phyloP scores from a whole-genome alignment of 208 protist species.

The Crithidia acanthocephali region DNA sequence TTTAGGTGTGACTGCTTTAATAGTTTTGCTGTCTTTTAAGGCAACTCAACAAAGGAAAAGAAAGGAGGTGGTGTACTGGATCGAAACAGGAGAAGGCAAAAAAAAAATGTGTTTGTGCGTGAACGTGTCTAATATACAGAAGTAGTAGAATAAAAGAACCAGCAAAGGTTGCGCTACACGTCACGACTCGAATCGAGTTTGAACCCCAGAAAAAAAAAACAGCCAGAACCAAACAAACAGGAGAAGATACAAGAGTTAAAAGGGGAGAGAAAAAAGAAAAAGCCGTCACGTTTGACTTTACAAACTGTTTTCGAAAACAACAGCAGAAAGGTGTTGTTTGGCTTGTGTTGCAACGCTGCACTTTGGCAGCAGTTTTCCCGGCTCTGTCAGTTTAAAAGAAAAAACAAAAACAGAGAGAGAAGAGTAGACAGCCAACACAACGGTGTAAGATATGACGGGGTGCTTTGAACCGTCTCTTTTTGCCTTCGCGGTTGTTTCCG shows the following conservation, averaged over 20 bases:
- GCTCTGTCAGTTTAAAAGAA: too few species aligned
- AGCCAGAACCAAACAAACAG: not conserved
- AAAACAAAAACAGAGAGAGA: too few species aligned
- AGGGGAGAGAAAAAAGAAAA: not conserved
- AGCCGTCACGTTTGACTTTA: not conserved
- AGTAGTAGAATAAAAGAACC: not conserved
- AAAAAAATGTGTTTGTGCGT: slow-evolving; percentile 3
- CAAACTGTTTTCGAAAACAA: too few species aligned
- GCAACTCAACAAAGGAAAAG: not conserved
- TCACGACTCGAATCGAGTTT: not conserved
- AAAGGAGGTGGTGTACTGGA: too few species aligned
- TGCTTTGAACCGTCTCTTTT: too few species aligned
- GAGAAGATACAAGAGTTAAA: not conserved
- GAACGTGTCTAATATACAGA: slow-evolving; percentile 9
- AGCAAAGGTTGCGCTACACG: slow-evolving; percentile 1
- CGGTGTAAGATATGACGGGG: too few species aligned
- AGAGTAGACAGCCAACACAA: too few species aligned
- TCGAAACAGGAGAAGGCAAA: not conserved
- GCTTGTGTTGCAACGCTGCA: not conserved
- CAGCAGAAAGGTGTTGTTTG: too few species aligned
- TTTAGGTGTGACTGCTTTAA: not conserved
- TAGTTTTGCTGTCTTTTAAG: not conserved
- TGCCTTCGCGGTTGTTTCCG: too few species aligned
- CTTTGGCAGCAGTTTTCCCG: too few species aligned
- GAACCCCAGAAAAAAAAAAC: slow-evolving; percentile 3